These are phyloP conservation scores for Penicillium sp. DNA, from an alignment of 2,329 filamentous ascomycete species.

Conservation along the genomic window DNA sequence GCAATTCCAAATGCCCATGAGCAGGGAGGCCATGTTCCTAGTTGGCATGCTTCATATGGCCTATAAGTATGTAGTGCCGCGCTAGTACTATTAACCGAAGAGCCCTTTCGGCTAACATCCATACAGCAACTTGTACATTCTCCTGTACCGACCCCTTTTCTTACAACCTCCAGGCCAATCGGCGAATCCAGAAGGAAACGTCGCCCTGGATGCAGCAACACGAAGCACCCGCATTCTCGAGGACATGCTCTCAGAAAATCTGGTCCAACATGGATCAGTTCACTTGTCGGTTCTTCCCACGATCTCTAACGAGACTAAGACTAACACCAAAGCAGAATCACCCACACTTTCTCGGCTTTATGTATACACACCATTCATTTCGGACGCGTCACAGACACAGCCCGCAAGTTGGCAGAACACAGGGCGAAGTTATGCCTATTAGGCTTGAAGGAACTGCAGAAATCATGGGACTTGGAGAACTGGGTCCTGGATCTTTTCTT, in stretches of 20 bases:
- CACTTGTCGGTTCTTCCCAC: constrained; percentile 34
- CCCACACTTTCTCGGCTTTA: constrained; percentile 48
- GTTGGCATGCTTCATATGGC: constrained; percentile 44
- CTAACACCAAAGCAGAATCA: constrained; percentile 33
- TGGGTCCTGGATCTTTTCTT: constrained; percentile 51
- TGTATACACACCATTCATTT: constrained; percentile 50
- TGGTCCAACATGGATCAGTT: constrained; percentile 45
- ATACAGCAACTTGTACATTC: constrained; percentile 43
- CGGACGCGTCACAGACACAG: constrained; percentile 34
- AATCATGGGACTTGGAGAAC: constrained; percentile 50
- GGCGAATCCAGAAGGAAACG: constrained; percentile 33
- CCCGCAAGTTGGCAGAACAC: constrained; percentile 47
- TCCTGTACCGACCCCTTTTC: constrained; percentile 45
- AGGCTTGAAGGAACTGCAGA: constrained; percentile 48
- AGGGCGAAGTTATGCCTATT: constrained; percentile 49
- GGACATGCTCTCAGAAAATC: constrained; percentile 45
- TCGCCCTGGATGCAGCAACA: constrained; percentile 46
- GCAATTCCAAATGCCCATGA: constrained; percentile 30
- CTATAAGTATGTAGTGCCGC: constrained; percentile 37
- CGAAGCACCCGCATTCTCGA: constrained; percentile 48
- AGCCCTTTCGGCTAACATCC: not conserved
- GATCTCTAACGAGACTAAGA: not conserved
- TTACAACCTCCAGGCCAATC: constrained; percentile 31
- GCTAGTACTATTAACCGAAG: not conserved
- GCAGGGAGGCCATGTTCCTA: constrained; percentile 36